These are phyloP conservation scores for Boletus fagicola DNA, from an alignment of 768 basidiomycete genomes.

Conservation along the genomic window DNA sequence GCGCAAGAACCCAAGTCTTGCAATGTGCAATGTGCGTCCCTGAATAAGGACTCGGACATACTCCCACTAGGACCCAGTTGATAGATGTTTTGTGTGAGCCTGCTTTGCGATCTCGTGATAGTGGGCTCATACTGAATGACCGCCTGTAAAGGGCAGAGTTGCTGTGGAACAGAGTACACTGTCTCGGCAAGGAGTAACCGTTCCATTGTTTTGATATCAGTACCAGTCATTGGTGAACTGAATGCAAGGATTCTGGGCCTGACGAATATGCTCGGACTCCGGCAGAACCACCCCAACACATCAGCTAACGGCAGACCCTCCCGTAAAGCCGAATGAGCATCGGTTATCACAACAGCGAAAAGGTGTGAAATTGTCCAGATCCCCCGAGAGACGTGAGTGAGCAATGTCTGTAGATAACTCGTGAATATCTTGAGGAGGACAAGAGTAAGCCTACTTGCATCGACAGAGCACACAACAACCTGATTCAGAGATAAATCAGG, in stretches of 20 bases:
- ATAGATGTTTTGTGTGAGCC: constrained; percentile 47
- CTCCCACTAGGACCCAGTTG: constrained; percentile 41
- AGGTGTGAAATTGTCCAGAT: constrained; percentile 43
- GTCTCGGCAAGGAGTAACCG: constrained; percentile 39
- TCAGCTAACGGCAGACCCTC: constrained; percentile 41
- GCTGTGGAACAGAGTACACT: constrained; percentile 35
- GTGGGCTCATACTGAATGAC: constrained; percentile 53
- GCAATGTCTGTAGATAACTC: constrained; percentile 35
- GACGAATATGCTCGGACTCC: constrained; percentile 31
- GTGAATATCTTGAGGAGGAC: constrained; percentile 2
- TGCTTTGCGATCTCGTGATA: constrained; percentile 35
- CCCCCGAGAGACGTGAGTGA: constrained; percentile 38
- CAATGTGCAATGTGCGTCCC: constrained; percentile 44
- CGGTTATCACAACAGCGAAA: constrained; percentile 43
- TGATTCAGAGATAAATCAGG: constrained; percentile 28
- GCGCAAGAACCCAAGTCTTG: constrained; percentile 66
- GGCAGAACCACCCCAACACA: constrained; percentile 48
- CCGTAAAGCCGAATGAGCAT: constrained; percentile 40
- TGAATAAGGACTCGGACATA: constrained; percentile 43
- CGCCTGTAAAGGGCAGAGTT: constrained; percentile 46
- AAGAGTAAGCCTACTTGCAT: constrained; percentile 33
- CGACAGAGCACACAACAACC: constrained; percentile 41
- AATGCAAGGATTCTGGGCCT: constrained; percentile 48
- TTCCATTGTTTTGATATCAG: constrained; percentile 40
- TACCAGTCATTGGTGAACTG: constrained; percentile 24